Conservation (phyloP, 2,329 filamentous ascomycete genomes). For the Phialemonium atrogriseum region DNA sequence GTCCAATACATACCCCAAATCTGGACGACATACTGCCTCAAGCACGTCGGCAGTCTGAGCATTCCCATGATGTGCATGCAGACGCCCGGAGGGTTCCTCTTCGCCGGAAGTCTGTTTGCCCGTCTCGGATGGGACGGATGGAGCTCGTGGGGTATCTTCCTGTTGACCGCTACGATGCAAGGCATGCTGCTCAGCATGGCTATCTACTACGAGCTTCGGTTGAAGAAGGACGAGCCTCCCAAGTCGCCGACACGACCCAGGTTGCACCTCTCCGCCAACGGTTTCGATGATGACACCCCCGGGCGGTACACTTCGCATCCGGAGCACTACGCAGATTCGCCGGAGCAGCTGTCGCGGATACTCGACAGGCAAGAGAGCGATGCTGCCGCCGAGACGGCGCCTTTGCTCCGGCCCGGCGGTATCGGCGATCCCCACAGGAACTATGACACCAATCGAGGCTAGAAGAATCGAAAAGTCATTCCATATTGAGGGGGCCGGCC, state of each 20-base stretch:
- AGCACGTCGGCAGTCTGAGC: slow-evolving; percentile 82
- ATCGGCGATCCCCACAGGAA: slow-evolving; percentile 34
- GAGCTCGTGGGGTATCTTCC: slow-evolving; percentile 92
- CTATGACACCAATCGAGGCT: slow-evolving; percentile 24
- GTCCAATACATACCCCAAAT: slow-evolving; percentile 96
- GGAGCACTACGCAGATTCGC: slow-evolving; percentile 41
- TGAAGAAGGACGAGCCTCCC: slow-evolving; percentile 14
- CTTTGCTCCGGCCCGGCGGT: slow-evolving; percentile 39
- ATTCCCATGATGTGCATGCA: slow-evolving; percentile 99
- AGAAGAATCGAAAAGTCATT: slow-evolving; percentile 9
- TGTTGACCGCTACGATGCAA: slow-evolving; percentile 80
- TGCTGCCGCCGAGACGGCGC: slow-evolving; percentile 40
- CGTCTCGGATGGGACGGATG: slow-evolving; percentile 76
- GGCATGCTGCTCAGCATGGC: slow-evolving; percentile 73
- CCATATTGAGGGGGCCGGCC: too few relatives aligned
- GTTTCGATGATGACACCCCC: slow-evolving; percentile 41
- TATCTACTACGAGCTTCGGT: slow-evolving; percentile 61
- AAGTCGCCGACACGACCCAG: slow-evolving; percentile 24
- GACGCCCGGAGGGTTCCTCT: slow-evolving; percentile 85
- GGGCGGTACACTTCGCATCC: slow-evolving; percentile 44
- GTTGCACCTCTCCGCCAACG: slow-evolving; percentile 24
- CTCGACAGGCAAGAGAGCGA: slow-evolving; percentile 42
- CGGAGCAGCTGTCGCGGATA: slow-evolving; percentile 42
- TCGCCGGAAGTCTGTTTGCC: slow-evolving; percentile 73
- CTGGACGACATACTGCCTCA: slow-evolving; percentile 77